Conservation (phyloP, 2,329 filamentous ascomycete species). For the Colletotrichum sp. region DNA sequence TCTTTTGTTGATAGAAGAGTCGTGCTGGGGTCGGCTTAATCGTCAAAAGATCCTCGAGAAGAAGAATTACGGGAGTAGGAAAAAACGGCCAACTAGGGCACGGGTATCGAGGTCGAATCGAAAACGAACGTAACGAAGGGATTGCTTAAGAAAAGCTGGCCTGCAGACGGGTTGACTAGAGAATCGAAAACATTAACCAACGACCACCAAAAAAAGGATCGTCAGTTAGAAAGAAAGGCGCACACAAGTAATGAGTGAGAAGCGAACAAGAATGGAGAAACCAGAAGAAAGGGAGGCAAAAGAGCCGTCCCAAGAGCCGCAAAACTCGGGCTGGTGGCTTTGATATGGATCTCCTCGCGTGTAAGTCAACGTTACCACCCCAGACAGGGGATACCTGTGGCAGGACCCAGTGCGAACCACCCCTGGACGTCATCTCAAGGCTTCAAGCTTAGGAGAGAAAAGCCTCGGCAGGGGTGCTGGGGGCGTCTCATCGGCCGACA, state of each 20-base stretch:
- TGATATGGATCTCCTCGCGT: slow-evolving; percentile 9
- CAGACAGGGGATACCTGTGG: not conserved
- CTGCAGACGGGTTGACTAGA: slow-evolving; percentile 14
- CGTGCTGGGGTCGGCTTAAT: not conserved
- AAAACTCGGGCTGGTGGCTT: not conserved
- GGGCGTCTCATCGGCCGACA: slow-evolving; percentile 16
- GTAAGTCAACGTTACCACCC: slow-evolving; percentile 5
- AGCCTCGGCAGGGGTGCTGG: slow-evolving; percentile 9
- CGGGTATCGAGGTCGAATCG: slow-evolving; percentile 2
- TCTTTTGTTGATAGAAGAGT: not conserved
- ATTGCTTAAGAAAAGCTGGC: slow-evolving; percentile 5
- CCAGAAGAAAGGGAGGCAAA: not conserved
- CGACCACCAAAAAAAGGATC: slow-evolving; percentile 7
- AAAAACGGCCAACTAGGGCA: slow-evolving; percentile 9
- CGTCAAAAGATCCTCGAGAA: not conserved
- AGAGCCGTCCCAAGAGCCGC: not conserved
- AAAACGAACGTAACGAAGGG: slow-evolving; percentile 7
- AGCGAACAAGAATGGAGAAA: slow-evolving; percentile 9
- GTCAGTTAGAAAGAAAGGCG: slow-evolving; percentile 8
- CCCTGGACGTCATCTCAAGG: slow-evolving; percentile 1
- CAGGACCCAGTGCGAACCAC: not conserved
- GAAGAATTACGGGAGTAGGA: not conserved
- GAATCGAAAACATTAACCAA: not conserved
- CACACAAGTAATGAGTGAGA: slow-evolving; percentile 13
- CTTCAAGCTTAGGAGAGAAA: not conserved